Evolutionary conservation across 2,329 filamentous ascomycete species (phyloP).

Genomic region (Paracorniculantispora psalliotae): DNA sequence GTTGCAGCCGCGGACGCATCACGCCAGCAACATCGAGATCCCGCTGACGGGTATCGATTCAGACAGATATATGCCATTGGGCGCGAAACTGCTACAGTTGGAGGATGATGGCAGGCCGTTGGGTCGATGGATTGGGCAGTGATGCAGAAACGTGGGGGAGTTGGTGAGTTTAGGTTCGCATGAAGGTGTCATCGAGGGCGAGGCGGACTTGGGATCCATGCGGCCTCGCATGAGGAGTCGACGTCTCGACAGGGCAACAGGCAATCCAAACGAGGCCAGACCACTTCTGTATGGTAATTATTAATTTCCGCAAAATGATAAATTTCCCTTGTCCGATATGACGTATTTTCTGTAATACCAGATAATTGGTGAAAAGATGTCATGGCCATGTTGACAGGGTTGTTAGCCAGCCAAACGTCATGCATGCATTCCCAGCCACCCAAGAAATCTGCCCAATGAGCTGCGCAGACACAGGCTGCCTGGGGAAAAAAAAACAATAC

Average conservation of each 20-base stretch:
- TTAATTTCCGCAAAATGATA: too few relatives aligned
- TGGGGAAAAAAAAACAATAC: background rate
- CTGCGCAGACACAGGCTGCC: background rate
- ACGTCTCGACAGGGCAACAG: conserved; percentile 21
- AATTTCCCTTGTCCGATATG: too few relatives aligned
- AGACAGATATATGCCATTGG: too few relatives aligned
- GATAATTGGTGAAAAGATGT: too few relatives aligned
- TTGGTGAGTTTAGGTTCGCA: conserved; percentile 46
- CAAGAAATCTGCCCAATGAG: background rate
- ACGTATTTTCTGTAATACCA: too few relatives aligned
- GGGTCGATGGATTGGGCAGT: conserved; percentile 59
- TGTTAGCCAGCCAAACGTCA: conserved; percentile 1
- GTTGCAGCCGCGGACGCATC: too few relatives aligned
- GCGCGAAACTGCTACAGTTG: too few relatives aligned
- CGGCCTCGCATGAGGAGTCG: conserved; percentile 56
- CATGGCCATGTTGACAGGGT: background rate
- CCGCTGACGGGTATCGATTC: too few relatives aligned
- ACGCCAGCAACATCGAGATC: too few relatives aligned
- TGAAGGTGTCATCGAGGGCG: conserved; percentile 56
- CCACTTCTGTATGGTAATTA: too few relatives aligned
- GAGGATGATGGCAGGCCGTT: conserved; percentile 49
- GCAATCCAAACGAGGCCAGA: too few relatives aligned
- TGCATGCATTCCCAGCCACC: conserved; percentile 8
- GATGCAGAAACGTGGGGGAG: conserved; percentile 52
- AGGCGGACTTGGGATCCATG: conserved; percentile 51